Percentiles rank a stretch among this genome's conserved stretches.
phyloP scores from a whole-genome alignment of 805 yeast genomes.

The Lipomyces sp. region DNA sequence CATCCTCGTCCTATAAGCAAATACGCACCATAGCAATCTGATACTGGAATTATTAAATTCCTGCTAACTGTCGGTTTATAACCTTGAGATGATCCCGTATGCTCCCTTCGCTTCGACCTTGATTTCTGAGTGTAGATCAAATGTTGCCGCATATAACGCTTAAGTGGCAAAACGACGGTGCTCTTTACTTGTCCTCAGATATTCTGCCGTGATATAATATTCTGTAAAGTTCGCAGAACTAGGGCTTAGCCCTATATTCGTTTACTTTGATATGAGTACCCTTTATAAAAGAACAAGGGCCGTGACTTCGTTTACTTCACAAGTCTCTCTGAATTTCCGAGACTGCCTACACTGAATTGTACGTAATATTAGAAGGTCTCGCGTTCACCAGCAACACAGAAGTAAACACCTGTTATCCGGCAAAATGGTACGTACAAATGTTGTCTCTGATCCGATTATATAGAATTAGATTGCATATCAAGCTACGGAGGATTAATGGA shows the following conservation, averaged over 20 bases:
- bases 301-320: background rate
- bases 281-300: background rate
- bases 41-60: background rate
- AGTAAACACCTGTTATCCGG: background rate
- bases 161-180: background rate
- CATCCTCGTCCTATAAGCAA: background rate
- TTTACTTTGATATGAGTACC: no score
- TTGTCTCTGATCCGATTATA: background rate
- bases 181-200: background rate
- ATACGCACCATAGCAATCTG: conserved; percentile 2
- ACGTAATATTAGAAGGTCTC: background rate
- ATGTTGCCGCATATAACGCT: background rate
- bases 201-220: background rate
- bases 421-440: conserved; percentile 1
- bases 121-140: background rate
- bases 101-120: background rate
- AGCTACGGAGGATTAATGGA: background rate
- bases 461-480: background rate
- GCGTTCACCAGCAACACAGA: background rate
- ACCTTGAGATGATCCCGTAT: background rate
- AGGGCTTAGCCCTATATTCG: background rate
- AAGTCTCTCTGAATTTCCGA: no score
- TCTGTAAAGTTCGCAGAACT: background rate
- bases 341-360: no score
- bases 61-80: background rate